Base-by-base conservation (phyloP, 192 early-diverging fungal species). In the Backusella parvicylindrica region DNA sequence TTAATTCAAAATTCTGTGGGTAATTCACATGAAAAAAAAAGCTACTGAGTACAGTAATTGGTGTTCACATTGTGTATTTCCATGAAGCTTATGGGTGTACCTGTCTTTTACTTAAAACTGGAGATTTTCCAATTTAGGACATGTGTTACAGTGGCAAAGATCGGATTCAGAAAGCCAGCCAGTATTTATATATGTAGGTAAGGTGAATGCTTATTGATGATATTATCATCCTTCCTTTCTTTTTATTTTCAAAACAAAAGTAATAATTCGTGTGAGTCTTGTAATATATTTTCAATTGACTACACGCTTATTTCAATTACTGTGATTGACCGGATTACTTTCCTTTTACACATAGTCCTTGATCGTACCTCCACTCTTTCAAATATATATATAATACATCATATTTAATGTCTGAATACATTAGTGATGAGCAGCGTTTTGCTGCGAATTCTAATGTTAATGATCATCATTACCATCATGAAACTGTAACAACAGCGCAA, bases 401-500 rank as follows among this genome's bases (percentile, higher is more conserved):
- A 28, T 30, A 18, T 2, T 12, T 73, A 73, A 73, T 73, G 71
- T 23, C 71, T 73, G 71, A 56, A 73, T 23, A 56, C 56, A 73
- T 73, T 60, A 64, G 35, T 35, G 23, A 73, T 64, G 50, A 63
- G 33, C 71, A 41, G 35, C 53, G 28, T 40, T 23, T 73, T 31
- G 60, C 36, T 63, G 37, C 23, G 8, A 31, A 73, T 60, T 60
- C 53, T 60, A 60, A 60, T 60, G 3, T 60, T 36, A 56, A 33
- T 37, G 68, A 69, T 33, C 53, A 71, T 16, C 68, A 76, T 47
- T 32, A 76, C 16, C 33, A 76, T 71, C 68, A 76, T 64, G 43
- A 75, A 37, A 4, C 75, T 41, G 70, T 40, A 26, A 68, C 31
- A 16, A 38, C 70, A n/a, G 18, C 53, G 6, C 38, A 40, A 18